Conservation (phyloP, 2,329 filamentous ascomycete species). For the Pestalotiopsis sp. region DNA sequence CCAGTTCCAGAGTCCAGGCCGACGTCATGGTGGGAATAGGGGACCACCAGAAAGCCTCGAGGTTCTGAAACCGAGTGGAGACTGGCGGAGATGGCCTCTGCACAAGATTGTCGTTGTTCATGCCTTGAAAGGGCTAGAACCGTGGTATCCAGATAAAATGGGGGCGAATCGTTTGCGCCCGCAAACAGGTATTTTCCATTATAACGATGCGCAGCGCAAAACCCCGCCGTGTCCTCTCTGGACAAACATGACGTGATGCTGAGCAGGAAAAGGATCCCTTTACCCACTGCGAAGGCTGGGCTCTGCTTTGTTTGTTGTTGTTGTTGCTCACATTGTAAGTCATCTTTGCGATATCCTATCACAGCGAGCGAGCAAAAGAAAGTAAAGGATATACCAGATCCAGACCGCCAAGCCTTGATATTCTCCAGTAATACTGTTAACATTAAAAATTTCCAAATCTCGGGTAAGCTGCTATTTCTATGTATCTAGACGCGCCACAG, state of each 20-base stretch:
- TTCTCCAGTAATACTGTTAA: background rate
- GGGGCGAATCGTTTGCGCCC: background rate
- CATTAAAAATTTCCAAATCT: background rate
- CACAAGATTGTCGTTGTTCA: slow-evolving; percentile 2
- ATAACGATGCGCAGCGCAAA: background rate
- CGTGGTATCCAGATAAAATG: background rate
- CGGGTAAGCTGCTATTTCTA: background rate
- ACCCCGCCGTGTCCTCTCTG: background rate
- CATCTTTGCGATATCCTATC: background rate
- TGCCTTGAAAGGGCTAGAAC: slow-evolving; percentile 2
- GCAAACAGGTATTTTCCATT: background rate
- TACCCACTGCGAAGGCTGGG: background rate
- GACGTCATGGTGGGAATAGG: slow-evolving; percentile 4
- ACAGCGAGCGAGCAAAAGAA: background rate
- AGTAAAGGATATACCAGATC: background rate
- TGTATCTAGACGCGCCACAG: background rate
- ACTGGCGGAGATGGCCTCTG: background rate
- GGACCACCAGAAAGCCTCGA: background rate
- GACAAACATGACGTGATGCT: background rate
- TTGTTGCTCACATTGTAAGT: background rate
- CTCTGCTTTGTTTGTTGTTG: background rate
- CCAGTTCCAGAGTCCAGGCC: background rate
- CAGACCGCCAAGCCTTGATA: background rate
- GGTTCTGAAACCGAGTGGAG: slow-evolving; percentile 11
- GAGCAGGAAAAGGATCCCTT: background rate